Evolutionary conservation across 805 yeast genomes (phyloP).

Genomic region (Yarrowia bubula): DNA sequence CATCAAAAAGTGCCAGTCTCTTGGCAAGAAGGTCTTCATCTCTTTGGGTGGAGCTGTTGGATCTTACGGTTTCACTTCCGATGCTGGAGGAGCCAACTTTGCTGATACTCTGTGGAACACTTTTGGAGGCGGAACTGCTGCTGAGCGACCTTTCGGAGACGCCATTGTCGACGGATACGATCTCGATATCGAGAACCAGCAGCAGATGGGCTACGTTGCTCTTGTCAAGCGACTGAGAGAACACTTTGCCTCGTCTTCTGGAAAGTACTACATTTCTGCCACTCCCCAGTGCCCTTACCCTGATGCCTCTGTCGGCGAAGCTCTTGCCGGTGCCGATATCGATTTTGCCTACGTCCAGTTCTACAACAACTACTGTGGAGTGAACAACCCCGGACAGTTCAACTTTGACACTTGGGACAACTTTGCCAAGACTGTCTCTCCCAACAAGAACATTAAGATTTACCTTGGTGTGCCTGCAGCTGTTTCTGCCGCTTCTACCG

Average conservation of each 20-base stretch:
- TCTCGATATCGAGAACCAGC: conserved; percentile 55
- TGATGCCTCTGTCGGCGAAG: conserved; percentile 48
- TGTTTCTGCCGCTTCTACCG: conserved; percentile 52
- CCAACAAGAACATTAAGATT: conserved; percentile 53
- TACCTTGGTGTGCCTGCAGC: conserved; percentile 65
- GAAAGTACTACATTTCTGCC: conserved; percentile 56
- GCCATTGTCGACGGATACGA: conserved; percentile 68
- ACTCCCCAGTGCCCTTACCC: conserved; percentile 71
- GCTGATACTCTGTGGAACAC: conserved; percentile 46
- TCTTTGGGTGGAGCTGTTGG: conserved; percentile 62
- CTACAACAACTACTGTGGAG: conserved; percentile 56
- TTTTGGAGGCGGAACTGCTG: conserved; percentile 47
- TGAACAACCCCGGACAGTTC: conserved; percentile 40
- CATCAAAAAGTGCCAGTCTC: conserved; percentile 66
- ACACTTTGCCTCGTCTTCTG: conserved; percentile 33
- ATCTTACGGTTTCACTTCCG: conserved; percentile 49
- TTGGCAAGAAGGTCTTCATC: conserved; percentile 69
- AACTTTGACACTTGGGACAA: conserved; percentile 51
- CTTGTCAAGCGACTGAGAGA: conserved; percentile 41
- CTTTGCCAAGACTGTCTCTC: conserved; percentile 46
- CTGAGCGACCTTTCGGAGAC: conserved; percentile 48
- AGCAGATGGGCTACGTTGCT: conserved; percentile 52
- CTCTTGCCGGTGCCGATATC: conserved; percentile 46
- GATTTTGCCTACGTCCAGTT: conserved; percentile 66
- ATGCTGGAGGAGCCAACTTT: conserved; percentile 49